Conservation (phyloP, 495 filamentous ascomycete genomes). For the Xylaria scruposa region DNA sequence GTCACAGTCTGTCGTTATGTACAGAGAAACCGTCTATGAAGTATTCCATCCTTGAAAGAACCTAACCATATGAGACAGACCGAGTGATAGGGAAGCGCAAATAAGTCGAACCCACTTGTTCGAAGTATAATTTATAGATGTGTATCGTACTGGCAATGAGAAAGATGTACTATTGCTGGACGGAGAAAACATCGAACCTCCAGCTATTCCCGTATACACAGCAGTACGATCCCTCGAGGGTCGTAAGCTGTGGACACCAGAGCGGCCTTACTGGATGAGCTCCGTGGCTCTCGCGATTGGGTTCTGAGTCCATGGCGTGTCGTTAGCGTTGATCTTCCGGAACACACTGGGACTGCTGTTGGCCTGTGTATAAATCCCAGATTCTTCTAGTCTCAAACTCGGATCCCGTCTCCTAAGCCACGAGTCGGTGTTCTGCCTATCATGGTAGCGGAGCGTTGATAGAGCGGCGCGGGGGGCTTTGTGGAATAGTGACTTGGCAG, state of each 20-base stretch:
- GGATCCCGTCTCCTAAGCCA: slow-evolving; percentile 36
- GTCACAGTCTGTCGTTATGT: slow-evolving; percentile 3
- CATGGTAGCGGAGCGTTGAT: slow-evolving; percentile 38
- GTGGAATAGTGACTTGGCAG: slow-evolving; percentile 29
- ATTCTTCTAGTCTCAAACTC: slow-evolving; percentile 22
- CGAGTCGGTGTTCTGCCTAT: slow-evolving; percentile 22
- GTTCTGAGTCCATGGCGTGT: slow-evolving; percentile 22
- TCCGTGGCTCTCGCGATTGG: neutral
- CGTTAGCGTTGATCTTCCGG: slow-evolving; percentile 10
- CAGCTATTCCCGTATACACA: neutral
- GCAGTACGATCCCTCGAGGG: neutral
- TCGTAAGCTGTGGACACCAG: neutral
- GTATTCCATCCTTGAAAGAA: neutral
- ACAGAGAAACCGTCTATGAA: slow-evolving; percentile 3
- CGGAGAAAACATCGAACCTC: neutral
- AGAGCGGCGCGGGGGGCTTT: slow-evolving; percentile 36
- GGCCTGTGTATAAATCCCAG: slow-evolving; percentile 24
- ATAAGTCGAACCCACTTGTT: neutral
- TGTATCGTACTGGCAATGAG: neutral
- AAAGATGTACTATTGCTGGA: neutral
- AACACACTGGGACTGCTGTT: neutral
- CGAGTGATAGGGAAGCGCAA: neutral
- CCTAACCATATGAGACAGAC: neutral
- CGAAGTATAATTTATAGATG: neutral
- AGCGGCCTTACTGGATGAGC: neutral